These are phyloP conservation scores for Fusarium musae DNA, from an alignment of 2,329 filamentous ascomycete genomes.

Conservation along the genomic window DNA sequence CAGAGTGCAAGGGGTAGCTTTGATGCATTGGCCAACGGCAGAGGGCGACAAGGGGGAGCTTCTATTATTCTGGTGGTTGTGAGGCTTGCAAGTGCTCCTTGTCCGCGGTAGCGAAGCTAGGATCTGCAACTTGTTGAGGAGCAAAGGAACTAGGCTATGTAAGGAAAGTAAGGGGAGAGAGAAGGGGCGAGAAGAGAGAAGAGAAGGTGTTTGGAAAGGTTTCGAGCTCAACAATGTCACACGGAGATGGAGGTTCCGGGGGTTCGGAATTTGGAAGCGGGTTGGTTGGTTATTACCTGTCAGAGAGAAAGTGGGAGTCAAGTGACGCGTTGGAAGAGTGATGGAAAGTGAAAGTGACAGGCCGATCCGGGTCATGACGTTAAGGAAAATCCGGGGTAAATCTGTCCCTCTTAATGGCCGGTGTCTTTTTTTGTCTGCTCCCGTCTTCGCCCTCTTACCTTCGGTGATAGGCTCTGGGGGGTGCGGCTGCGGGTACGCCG, in stretches of 20 bases:
- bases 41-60: neutral
- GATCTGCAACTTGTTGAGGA: conserved; percentile 33
- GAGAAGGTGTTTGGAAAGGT: neutral
- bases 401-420: conserved; percentile 23
- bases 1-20: conserved; percentile 27
- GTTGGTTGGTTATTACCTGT: neutral
- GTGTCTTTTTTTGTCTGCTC: neutral
- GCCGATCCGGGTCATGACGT: conserved; percentile 29
- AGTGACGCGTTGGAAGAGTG: conserved; percentile 25
- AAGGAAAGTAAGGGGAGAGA: conserved; percentile 32
- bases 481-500: conserved; percentile 24
- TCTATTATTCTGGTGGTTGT: conserved; percentile 13
- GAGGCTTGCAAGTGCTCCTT: conserved; percentile 32
- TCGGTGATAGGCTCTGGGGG: conserved; percentile 22
- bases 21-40: conserved; percentile 34
- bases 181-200: neutral
- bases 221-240: conserved; percentile 11
- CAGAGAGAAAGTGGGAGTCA: neutral
- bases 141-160: conserved; percentile 26
- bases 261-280: conserved; percentile 16
- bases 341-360: neutral
- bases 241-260: conserved; percentile 14
- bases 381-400: conserved; percentile 41
- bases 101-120: conserved; percentile 20
- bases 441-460: neutral